Conservation (phyloP, 176 grass and related monocot genomes). For the Aegilops longissima region DNA sequence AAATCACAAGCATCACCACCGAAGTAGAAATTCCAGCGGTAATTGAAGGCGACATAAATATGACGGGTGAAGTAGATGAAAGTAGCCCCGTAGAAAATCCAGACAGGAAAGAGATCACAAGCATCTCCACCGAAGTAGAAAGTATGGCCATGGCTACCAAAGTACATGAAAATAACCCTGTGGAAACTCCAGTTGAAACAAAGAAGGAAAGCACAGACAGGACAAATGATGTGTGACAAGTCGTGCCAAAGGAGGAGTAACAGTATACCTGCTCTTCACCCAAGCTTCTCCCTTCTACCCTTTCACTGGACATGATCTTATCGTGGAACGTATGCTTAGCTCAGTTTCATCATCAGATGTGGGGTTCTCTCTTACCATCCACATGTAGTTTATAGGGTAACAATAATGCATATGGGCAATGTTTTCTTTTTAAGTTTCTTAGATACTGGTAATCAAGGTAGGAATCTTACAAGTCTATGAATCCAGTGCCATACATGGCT, state of each 20-base stretch:
- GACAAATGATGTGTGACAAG: not conserved
- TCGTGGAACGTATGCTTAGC: not conserved
- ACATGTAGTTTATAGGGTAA: slow-evolving; percentile 2
- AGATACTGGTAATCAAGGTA: not conserved
- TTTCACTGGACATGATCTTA: not conserved
- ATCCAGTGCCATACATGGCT: not conserved
- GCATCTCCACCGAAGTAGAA: not conserved
- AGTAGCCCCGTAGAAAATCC: not conserved
- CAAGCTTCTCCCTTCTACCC: not conserved
- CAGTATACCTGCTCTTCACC: not conserved
- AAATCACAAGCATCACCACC: too few relatives aligned
- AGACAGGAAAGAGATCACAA: not conserved
- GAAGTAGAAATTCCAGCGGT: not conserved
- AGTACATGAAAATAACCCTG: not conserved
- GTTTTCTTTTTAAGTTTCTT: slow-evolving; percentile 11
- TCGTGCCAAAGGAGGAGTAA: slow-evolving; percentile 14
- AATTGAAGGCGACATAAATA: not conserved
- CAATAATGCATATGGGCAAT: not conserved
- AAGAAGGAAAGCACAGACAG: not conserved
- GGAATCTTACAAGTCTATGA: not conserved
- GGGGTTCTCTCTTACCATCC: slow-evolving; percentile 10
- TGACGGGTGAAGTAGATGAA: not conserved
- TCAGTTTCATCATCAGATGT: not conserved
- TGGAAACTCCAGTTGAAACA: not conserved
- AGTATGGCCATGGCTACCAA: not conserved